These are phyloP conservation scores for Schizochytrium sp. DNA, from an alignment of 108 stramenopile species.

Conservation along the genomic window DNA sequence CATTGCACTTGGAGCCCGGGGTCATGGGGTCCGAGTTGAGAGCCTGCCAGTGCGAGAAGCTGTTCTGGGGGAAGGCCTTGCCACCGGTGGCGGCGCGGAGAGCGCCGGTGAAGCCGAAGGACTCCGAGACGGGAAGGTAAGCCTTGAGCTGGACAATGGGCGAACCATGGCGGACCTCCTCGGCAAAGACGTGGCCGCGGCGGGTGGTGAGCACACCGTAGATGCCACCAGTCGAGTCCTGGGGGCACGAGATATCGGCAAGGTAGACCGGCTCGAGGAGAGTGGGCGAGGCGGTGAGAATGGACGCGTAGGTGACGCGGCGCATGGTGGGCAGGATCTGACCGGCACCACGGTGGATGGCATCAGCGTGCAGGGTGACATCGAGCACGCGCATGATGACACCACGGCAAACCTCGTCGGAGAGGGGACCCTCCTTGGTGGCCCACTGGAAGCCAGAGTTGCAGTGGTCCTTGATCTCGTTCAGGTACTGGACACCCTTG, in stretches of 20 bases:
- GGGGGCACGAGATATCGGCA: constrained; percentile 94
- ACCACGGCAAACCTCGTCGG: constrained; percentile 96
- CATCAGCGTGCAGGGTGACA: constrained; percentile 99
- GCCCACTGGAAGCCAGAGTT: constrained; percentile 99
- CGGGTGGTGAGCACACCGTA: constrained; percentile 97
- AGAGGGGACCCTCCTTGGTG: constrained; percentile 87
- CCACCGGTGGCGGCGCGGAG: constrained; percentile 97
- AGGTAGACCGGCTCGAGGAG: constrained; percentile 97
- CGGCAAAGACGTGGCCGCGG: constrained; percentile 97
- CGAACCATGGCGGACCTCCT: constrained; percentile 93
- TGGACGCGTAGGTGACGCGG: constrained; percentile 91
- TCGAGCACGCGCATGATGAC: constrained; percentile 94
- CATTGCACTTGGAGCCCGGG: constrained; percentile 75
- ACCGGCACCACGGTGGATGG: constrained; percentile 99
- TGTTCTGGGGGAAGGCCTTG: constrained; percentile 99
- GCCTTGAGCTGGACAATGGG: constrained; percentile 95
- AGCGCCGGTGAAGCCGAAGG: constrained; percentile 98
- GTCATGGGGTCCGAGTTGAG: constrained; percentile 82
- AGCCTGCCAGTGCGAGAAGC: constrained; percentile 98
- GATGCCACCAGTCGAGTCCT: constrained; percentile 97
- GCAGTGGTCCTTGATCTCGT: constrained; percentile 98
- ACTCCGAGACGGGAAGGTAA: constrained; percentile 98
- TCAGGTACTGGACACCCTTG: constrained; percentile 98
- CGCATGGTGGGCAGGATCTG: constrained; percentile 99
- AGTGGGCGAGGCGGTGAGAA: constrained; percentile 79